Percentiles rank a stretch among this genome's conserved stretches.
These are phyloP conservation scores for Cladobotryum mycophilum DNA, from an alignment of 2,329 filamentous ascomycete species.

Conservation along the genomic window DNA sequence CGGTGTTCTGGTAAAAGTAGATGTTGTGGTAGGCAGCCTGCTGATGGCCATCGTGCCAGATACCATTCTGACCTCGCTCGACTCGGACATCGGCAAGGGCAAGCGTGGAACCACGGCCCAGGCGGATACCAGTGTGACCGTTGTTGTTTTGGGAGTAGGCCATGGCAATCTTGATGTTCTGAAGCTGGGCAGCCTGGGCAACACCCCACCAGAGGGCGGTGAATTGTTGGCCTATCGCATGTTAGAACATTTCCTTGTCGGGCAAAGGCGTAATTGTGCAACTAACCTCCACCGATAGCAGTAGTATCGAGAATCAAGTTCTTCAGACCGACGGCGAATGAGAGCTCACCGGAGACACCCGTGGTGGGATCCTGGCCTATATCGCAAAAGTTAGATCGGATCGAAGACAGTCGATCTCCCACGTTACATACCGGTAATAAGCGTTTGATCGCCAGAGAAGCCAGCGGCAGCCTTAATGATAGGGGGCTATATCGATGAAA, in stretches of 20 bases:
- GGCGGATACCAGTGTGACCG: conserved; percentile 36
- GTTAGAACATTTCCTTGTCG: not conserved
- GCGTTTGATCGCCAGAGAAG: conserved; percentile 26
- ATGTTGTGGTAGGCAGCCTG: conserved; percentile 39
- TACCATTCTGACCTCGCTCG: conserved; percentile 35
- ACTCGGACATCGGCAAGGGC: conserved; percentile 35
- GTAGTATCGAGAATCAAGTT: conserved; percentile 39
- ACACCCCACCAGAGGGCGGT: conserved; percentile 39
- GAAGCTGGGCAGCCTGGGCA: conserved; percentile 36
- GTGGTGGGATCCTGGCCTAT: conserved; percentile 29
- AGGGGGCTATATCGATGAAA: conserved; percentile 26
- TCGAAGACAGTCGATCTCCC: not conserved
- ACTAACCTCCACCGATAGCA: conserved; percentile 24
- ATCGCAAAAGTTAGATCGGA: not conserved
- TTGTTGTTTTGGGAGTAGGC: conserved; percentile 26
- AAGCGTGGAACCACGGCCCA: conserved; percentile 36
- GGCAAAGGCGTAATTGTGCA: not conserved
- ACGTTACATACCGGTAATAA: conserved; percentile 25
- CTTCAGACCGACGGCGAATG: conserved; percentile 38
- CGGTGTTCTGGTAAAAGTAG: conserved; percentile 36
- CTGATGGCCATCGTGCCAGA: conserved; percentile 37
- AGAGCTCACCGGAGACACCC: conserved; percentile 29
- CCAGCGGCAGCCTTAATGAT: conserved; percentile 33
- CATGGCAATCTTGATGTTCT: conserved; percentile 39
- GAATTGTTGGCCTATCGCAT: conserved; percentile 23